Conservation (phyloP, 2,329 filamentous ascomycete genomes). For the Cercospora brassicicola region DNA sequence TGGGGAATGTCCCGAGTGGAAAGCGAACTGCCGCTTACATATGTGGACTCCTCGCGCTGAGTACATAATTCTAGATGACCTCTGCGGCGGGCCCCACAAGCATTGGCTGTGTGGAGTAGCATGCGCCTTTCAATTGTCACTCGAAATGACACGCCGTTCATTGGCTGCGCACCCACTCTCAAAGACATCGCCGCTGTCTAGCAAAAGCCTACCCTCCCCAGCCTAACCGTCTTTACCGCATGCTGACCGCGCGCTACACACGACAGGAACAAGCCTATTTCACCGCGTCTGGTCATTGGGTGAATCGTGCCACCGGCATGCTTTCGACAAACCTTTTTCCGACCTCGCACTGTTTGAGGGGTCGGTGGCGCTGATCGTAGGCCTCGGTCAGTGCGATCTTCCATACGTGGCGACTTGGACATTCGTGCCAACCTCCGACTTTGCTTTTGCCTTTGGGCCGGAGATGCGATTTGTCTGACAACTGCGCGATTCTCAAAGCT, state of each 20-base stretch:
- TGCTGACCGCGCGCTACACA: not conserved
- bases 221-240: conserved; percentile 7
- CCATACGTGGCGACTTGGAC: conserved; percentile 6
- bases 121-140: conserved; percentile 7
- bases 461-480: not conserved
- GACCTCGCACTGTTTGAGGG: conserved; percentile 7
- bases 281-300: not conserved
- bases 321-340: conserved; percentile 6
- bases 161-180: not conserved
- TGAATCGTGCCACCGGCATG: not conserved
- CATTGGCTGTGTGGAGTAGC: conserved; percentile 9
- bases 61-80: conserved; percentile 9
- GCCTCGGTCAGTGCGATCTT: conserved; percentile 2
- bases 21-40: conserved; percentile 8
- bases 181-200: conserved; percentile 8
- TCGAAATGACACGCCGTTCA: not conserved
- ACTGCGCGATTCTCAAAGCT: not conserved
- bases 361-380: conserved; percentile 14
- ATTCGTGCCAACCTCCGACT: not conserved
- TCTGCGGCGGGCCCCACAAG: conserved; percentile 2
- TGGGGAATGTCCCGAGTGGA: not conserved
- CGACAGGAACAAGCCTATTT: conserved; percentile 1
- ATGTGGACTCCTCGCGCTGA: not conserved
- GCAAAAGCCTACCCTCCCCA: conserved; percentile 3
- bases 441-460: conserved; percentile 10